phyloP scores from a whole-genome alignment of 2,329 filamentous ascomycete genomes.

The Fusarium sp. region DNA sequence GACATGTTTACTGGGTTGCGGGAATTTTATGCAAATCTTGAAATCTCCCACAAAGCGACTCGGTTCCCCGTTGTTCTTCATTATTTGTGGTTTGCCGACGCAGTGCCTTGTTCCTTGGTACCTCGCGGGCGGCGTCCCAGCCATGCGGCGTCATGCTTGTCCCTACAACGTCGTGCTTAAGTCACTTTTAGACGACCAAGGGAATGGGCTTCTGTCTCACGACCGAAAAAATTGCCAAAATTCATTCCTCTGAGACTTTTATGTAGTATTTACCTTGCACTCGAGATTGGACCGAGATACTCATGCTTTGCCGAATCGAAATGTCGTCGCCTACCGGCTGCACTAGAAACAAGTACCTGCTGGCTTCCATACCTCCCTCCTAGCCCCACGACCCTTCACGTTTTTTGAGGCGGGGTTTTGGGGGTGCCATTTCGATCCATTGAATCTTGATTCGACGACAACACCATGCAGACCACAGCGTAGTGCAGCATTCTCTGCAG shows the following conservation, averaged over 20 bases:
- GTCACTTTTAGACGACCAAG: not conserved
- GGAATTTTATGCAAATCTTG: not conserved
- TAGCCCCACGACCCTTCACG: conserved; percentile 39
- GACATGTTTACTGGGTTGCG: not conserved
- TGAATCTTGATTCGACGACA: conserved; percentile 46
- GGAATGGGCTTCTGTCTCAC: not conserved
- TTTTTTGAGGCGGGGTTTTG: conserved; percentile 36
- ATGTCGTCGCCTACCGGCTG: conserved; percentile 13
- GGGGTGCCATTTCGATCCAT: conserved; percentile 36
- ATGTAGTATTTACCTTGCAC: not conserved
- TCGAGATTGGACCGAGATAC: not conserved
- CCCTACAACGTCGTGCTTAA: not conserved
- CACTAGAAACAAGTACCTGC: not conserved
- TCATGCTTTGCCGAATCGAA: conserved; percentile 18
- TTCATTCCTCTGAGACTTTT: not conserved
- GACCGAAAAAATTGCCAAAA: not conserved
- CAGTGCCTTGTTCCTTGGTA: conserved; percentile 1
- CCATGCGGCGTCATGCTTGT: conserved; percentile 3
- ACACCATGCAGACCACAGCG: conserved; percentile 20
- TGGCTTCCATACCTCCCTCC: not conserved
- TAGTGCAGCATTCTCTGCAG: conserved; percentile 34
- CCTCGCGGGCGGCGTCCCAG: not conserved
- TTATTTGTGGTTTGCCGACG: not conserved
- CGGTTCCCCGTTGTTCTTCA: not conserved
- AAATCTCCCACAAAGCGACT: not conserved